Percentiles rank a stretch among this genome's conserved stretches.
phyloP scores from a whole-genome alignment of 2,329 filamentous ascomycete species.

The Exophiala calicioides region DNA sequence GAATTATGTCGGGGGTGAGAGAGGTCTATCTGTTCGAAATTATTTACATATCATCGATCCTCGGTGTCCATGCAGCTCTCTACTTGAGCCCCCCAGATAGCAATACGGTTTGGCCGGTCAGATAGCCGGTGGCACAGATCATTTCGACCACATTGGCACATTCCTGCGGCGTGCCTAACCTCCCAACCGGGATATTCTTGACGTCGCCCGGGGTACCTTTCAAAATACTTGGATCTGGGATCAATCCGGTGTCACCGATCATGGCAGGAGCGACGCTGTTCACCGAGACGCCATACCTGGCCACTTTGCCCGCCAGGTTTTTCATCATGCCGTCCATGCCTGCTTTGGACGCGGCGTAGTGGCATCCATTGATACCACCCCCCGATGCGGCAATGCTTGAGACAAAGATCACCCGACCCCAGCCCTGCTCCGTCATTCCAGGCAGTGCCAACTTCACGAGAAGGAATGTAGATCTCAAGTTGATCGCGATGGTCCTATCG shows the following conservation, averaged over 20 bases:
- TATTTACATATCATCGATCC: no score
- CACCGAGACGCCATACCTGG: slow-evolving; percentile 62
- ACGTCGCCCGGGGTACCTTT: slow-evolving; percentile 59
- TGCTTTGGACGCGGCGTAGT: slow-evolving; percentile 57
- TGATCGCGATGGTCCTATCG: slow-evolving; percentile 63
- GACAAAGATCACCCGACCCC: slow-evolving; percentile 66
- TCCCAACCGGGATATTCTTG: slow-evolving; percentile 59
- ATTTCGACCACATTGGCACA: slow-evolving; percentile 62
- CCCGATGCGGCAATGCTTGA: slow-evolving; percentile 64
- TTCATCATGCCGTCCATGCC: slow-evolving; percentile 66
- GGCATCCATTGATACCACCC: slow-evolving; percentile 64
- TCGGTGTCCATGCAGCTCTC: no score
- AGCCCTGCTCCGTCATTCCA: slow-evolving; percentile 60
- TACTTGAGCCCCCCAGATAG: slow-evolving; percentile 55
- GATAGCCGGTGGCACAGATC: slow-evolving; percentile 60
- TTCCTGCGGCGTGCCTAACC: slow-evolving; percentile 60
- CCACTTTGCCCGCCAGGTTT: slow-evolving; percentile 62
- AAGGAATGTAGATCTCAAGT: slow-evolving; percentile 63
- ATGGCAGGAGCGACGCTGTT: slow-evolving; percentile 70
- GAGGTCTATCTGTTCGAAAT: no score
- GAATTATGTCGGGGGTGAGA: no score
- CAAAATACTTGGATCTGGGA: slow-evolving; percentile 55
- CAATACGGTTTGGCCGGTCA: slow-evolving; percentile 58
- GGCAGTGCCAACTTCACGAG: slow-evolving; percentile 61
- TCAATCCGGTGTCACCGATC: slow-evolving; percentile 66